Evolutionary conservation across 208 protist genomes (phyloP).

Genomic region (Sergeia podlipaevii): DNA sequence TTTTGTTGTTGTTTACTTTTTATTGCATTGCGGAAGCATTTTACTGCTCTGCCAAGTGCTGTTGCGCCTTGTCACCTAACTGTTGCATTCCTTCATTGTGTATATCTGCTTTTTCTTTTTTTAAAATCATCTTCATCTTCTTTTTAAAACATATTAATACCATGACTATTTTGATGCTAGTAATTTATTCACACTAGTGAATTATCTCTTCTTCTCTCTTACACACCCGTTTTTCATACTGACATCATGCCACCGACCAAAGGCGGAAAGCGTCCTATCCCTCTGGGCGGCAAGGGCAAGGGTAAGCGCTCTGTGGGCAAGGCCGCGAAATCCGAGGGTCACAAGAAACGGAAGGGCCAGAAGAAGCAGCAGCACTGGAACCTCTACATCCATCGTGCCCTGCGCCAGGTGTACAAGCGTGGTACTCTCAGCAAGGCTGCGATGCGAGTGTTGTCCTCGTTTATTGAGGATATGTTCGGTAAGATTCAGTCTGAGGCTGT

Average conservation of each 20-base stretch:
- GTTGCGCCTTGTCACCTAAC: too few relatives aligned
- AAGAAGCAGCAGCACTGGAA: constrained; percentile 90
- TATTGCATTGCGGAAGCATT: too few relatives aligned
- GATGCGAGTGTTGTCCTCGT: constrained; percentile 98
- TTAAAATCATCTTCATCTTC: too few relatives aligned
- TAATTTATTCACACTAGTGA: too few relatives aligned
- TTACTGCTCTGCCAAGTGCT: too few relatives aligned
- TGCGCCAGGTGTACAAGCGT: constrained; percentile 97
- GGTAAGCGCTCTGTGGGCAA: constrained; percentile 96
- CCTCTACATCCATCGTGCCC: constrained; percentile 93
- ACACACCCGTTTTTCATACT: neutral
- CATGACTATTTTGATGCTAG: too few relatives aligned
- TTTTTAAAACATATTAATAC: too few relatives aligned
- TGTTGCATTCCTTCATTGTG: neutral
- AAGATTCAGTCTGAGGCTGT: constrained; percentile 96
- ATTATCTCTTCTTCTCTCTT: neutral
- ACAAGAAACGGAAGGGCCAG: constrained; percentile 42
- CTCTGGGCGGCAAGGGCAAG: constrained; percentile 95
- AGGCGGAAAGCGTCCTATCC: constrained; percentile 81
- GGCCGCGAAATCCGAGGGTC: constrained; percentile 84
- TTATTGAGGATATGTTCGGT: constrained; percentile 99
- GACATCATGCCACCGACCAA: constrained; percentile 79
- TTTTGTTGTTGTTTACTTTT: too few relatives aligned
- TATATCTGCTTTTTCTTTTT: neutral
- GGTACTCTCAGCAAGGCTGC: constrained; percentile 96